Base-by-base conservation (phyloP, 2,329 filamentous ascomycete species). In the Arachnomyces sp. region DNA sequence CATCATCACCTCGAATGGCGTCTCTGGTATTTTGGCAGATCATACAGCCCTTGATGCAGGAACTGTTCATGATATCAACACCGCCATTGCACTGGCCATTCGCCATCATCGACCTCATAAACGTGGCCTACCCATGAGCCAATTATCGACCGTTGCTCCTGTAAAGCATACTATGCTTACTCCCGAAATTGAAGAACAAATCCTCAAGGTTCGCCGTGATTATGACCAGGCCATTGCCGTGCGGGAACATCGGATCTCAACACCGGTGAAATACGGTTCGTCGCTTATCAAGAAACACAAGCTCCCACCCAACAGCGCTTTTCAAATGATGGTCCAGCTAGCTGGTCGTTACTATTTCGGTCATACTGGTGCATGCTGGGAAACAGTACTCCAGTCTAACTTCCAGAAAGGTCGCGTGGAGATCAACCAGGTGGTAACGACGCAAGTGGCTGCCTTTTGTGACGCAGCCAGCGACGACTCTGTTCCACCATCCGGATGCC, bases 1-100 rank as follows among this genome's bases (percentile, higher is more conserved):
- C 34, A 36, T 50, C 3, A 42, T 57, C 7, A 46, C 45, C 30
- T 35, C 45, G 4, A 56, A 57, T 37, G 52, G 50, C 8, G 38
- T 43, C 13, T 53, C 53, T 2, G 45, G 46, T 12, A 40, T 40
- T n/a, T 4, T 40, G 20, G 38, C 31, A 9, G 38, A 40, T 13
- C 38, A 40, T 17, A 35, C 38, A 9, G 20, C 33, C 12, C 28
- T 37, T n/a, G 38, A 40, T 28, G 38, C 39, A 28, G 32, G 32
- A 36, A 41, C 39, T 28, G 39, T 40, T 25, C 31, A 25, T 9
- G 38, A 29, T 16, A 36, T 40, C 38, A 40, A 40, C 32, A 20
- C 18, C 7, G 20, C 14, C 15, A 36, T 40, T 37, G 33, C 32
- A 29, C 13, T n/a, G 15, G 33, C 33, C 12, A 41, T 38, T 37